A percentile compares a stretch with the other conserved stretches of the same genome.
Conservation (phyloP, 2,329 filamentous ascomycete genomes). For the Lachnellula subtilissima region DNA sequence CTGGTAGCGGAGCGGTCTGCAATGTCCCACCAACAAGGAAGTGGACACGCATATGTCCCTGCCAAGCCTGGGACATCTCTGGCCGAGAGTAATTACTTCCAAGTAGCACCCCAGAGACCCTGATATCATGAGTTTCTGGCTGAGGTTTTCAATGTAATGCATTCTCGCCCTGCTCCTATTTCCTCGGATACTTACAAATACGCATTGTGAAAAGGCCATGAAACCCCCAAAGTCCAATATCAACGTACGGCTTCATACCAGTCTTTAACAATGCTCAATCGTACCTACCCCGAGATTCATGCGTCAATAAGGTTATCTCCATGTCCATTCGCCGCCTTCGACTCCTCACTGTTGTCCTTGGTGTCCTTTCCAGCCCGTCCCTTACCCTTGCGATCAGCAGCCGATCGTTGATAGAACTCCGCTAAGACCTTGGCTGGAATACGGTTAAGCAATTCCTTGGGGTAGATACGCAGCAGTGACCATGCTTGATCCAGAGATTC, state of each 20-base stretch:
- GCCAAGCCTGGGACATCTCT: background rate
- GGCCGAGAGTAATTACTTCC: background rate
- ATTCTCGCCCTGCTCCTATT: constrained; percentile 18
- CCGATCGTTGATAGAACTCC: constrained; percentile 72
- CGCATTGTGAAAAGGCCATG: constrained; percentile 9
- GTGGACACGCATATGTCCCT: background rate
- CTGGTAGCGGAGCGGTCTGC: background rate
- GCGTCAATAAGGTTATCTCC: constrained; percentile 60
- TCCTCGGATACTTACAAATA: constrained; percentile 19
- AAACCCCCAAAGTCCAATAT: background rate
- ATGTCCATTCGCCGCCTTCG: constrained; percentile 34
- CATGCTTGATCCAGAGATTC: constrained; percentile 95
- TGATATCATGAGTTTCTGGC: constrained; percentile 1
- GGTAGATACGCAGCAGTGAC: constrained; percentile 94
- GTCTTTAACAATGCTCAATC: background rate
- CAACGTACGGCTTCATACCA: too few species aligned
- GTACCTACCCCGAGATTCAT: constrained; percentile 30
- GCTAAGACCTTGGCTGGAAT: constrained; percentile 79
- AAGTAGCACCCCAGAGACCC: background rate
- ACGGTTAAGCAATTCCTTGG: constrained; percentile 96
- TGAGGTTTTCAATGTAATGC: constrained; percentile 14
- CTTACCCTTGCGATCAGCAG: constrained; percentile 59
- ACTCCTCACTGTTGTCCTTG: constrained; percentile 34
- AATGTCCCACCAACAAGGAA: background rate
- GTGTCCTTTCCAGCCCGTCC: constrained; percentile 45